phyloP scores from a whole-genome alignment of 1,284 basidiomycete genomes.

The Sutorius eximius region DNA sequence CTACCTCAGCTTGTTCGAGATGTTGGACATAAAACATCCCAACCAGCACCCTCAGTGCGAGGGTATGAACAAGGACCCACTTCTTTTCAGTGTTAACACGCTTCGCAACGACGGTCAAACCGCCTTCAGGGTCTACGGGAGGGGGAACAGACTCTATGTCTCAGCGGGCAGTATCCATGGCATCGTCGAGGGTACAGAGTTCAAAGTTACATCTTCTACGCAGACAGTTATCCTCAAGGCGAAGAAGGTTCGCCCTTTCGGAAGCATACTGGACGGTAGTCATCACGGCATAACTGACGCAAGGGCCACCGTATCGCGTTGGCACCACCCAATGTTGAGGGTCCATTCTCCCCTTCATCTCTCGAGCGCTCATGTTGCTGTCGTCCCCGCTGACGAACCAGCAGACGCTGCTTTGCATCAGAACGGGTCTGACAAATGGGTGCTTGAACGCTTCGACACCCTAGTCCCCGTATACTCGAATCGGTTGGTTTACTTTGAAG shows the following conservation, averaged over 20 bases:
- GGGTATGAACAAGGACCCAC: conserved; percentile 16
- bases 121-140: conserved; percentile 19
- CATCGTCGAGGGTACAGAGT: conserved; percentile 16
- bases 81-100: conserved; percentile 26
- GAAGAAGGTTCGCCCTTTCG: conserved; percentile 12
- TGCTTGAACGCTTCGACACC: conserved; percentile 18
- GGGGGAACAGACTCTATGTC: conserved; percentile 8
- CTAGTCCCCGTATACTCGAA: conserved; percentile 10
- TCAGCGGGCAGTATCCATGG: conserved; percentile 26
- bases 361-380: neutral
- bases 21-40: conserved; percentile 8
- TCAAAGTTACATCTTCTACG: conserved; percentile 2
- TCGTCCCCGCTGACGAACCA: conserved; percentile 6
- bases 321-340: conserved; percentile 15
- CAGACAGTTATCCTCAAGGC: conserved; percentile 10
- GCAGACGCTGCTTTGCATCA: conserved; percentile 10
- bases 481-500: conserved; percentile 4
- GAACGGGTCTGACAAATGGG: conserved; percentile 8
- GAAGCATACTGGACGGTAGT: conserved; percentile 11
- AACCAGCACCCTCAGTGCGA: conserved; percentile 25
- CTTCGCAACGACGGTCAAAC: conserved; percentile 11
- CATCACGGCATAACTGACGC: conserved; percentile 1
- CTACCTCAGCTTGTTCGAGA: conserved; percentile 16
- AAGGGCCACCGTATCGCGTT: conserved; percentile 16
- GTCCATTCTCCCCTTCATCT: conserved; percentile 9